phyloP scores from a whole-genome alignment of 2,329 filamentous ascomycete species.

The Colletotrichum tofieldiae region DNA sequence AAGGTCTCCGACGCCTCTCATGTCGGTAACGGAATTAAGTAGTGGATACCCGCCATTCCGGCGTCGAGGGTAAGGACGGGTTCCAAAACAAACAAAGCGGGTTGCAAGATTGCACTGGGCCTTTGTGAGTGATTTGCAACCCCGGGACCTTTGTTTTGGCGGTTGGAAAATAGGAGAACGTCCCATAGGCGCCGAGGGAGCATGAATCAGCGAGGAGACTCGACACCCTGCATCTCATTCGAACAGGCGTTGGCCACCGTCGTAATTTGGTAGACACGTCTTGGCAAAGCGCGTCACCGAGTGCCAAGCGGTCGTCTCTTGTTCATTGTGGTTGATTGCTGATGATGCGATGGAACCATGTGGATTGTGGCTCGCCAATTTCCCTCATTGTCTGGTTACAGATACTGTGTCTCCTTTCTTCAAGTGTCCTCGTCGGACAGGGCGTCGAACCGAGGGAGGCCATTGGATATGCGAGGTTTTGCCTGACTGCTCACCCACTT shows the following conservation, averaged over 20 bases:
- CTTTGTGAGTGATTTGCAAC: conserved; percentile 7
- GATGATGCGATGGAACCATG: neutral
- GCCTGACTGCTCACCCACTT: conserved; percentile 10
- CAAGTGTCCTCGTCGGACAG: neutral
- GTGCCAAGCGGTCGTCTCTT: conserved; percentile 32
- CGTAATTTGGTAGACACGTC: conserved; percentile 24
- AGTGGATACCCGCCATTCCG: conserved; percentile 39
- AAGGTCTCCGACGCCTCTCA: conserved; percentile 35
- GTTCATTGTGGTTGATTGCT: neutral
- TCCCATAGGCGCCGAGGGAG: conserved; percentile 1
- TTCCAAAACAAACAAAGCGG: conserved; percentile 36
- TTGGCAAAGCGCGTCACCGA: conserved; percentile 22
- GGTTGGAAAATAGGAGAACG: conserved; percentile 19
- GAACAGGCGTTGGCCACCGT: conserved; percentile 11
- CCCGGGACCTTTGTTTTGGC: neutral
- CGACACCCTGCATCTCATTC: conserved; percentile 16
- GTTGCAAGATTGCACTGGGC: conserved; percentile 31
- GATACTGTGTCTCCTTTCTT: neutral
- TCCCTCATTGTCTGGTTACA: neutral
- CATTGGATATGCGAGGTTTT: neutral
- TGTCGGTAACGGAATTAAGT: conserved; percentile 38
- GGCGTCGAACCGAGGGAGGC: neutral
- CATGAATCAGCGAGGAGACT: conserved; percentile 25
- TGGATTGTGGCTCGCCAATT: neutral
- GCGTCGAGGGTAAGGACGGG: conserved; percentile 1